Percentiles rank a stretch among this genome's conserved stretches.
Evolutionary conservation across 148 eudicot species (phyloP).

Genomic region (Camellia sinensis): DNA sequence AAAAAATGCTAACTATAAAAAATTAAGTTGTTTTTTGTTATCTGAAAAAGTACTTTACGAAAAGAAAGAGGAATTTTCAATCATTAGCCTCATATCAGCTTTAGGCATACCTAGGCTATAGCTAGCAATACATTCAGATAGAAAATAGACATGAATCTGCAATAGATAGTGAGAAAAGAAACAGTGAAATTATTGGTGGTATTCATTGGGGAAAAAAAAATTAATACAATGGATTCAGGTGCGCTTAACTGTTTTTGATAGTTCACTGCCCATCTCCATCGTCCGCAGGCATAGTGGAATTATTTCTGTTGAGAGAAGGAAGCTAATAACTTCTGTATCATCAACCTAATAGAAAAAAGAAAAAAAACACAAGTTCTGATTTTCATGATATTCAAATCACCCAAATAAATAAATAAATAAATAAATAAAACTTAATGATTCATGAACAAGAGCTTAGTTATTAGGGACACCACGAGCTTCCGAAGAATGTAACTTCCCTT

Average conservation of each 20-base stretch:
- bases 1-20: too few species aligned
- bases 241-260: slow-evolving; percentile 80
- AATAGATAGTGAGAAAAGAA: not conserved
- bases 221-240: slow-evolving; percentile 2
- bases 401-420: not conserved
- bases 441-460: not conserved
- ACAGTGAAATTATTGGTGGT: not conserved
- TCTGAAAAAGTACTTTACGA: too few species aligned
- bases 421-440: not conserved
- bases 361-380: slow-evolving; percentile 7
- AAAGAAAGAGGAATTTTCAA: too few species aligned
- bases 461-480: not conserved
- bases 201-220: not conserved
- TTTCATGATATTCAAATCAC: not conserved
- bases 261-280: slow-evolving; percentile 95
- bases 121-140: not conserved
- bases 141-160: not conserved
- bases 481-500: not conserved
- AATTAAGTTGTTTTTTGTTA: too few species aligned
- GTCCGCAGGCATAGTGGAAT: slow-evolving; percentile 90
- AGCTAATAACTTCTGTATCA: slow-evolving; percentile 65
- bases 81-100: too few species aligned
- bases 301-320: slow-evolving; percentile 48
- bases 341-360: slow-evolving; percentile 51
- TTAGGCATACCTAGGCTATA: too few species aligned